Evolutionary conservation across 2,329 filamentous ascomycete species (phyloP), one percentile per base, ranked within the genome.

Genomic region (Amphichorda felina): DNA sequence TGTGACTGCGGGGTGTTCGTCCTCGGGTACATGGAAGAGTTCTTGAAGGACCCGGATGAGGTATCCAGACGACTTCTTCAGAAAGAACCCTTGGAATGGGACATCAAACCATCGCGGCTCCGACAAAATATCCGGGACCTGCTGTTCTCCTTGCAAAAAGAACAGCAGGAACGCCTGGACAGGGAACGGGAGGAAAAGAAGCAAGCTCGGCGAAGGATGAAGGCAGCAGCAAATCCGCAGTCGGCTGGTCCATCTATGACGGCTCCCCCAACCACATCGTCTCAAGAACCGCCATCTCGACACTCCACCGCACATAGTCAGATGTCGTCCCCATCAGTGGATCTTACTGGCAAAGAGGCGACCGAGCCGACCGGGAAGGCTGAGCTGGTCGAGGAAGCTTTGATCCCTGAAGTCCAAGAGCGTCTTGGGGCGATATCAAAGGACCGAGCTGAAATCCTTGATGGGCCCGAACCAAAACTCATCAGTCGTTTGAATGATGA

Each of bases 1-100:
- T 88, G 75, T 41, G 91, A 98, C 52, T 98, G 91, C 49, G 91
- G 91, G 8, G 63, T 95, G 0, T 98, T 82, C 46, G 63, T 96
- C 3, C 63, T 95, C 4, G 82, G 79, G 3, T 98, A 96, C 49
- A 67, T 94, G 36, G 73, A 86, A 43, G 77, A 82, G 43, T 94
- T 98, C 43, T 68, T 93, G 13, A 67, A 75, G 35, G 61, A 85
- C 40, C 89, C 89, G 0, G 75, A 84, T 42, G 55, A 51, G 1
- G 91, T 93, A 44, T 66, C 83, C 13, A 60, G 60, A 15, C 78
- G 72, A 40, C 60, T 94, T 14, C 61, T 94, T 5, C 68, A 65
- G 18, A 72, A 68, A 28, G 69, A 82, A 44, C 34, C 49, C 4
- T 53, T 61, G 2, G 45, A 53, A 0, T 74, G 70, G 66, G 40